Evolutionary conservation across 164 flowering plant species (phyloP).

Genomic region (Macadamia tetraphylla): DNA sequence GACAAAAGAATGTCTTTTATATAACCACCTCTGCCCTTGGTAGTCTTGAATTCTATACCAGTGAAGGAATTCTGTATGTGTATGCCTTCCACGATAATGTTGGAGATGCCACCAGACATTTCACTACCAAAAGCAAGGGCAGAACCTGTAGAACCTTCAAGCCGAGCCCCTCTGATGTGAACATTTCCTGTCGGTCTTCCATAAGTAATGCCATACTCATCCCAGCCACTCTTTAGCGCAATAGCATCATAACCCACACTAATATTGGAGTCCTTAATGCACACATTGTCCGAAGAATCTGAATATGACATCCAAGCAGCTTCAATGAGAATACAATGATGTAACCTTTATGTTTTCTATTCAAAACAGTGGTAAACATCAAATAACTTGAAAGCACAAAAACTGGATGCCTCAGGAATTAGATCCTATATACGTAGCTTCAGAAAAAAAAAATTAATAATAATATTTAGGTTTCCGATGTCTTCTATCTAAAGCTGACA

Average conservation of each 20-base stretch:
- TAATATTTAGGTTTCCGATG: too few relatives aligned
- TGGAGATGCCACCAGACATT: slow-evolving; percentile 77
- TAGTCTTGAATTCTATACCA: slow-evolving; percentile 48
- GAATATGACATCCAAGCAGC: slow-evolving; percentile 11
- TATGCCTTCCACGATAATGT: slow-evolving; percentile 35
- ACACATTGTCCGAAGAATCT: slow-evolving; percentile 60
- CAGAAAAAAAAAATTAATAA: too few relatives aligned
- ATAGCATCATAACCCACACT: slow-evolving; percentile 60
- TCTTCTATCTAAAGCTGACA: too few relatives aligned
- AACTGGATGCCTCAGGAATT: too few relatives aligned
- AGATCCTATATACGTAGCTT: too few relatives aligned
- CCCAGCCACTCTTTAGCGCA: slow-evolving; percentile 77
- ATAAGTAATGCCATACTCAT: slow-evolving; percentile 63
- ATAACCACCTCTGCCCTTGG: slow-evolving; percentile 59
- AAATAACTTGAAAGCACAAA: too few relatives aligned
- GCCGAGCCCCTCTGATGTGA: slow-evolving; percentile 34
- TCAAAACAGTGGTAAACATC: too few relatives aligned
- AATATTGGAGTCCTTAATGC: slow-evolving; percentile 64
- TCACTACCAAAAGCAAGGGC: slow-evolving; percentile 65
- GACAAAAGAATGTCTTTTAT: slow-evolving; percentile 38
- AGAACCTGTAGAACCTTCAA: slow-evolving; percentile 43
- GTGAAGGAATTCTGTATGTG: slow-evolving; percentile 29
- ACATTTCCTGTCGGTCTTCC: slow-evolving; percentile 46
- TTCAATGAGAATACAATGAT: too few relatives aligned
- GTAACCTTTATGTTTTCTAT: too few relatives aligned